Evolutionary conservation across 2,329 filamentous ascomycete species (phyloP), one percentile per base, ranked within the genome.

Genomic region (Torrubiella hemipterigena): DNA sequence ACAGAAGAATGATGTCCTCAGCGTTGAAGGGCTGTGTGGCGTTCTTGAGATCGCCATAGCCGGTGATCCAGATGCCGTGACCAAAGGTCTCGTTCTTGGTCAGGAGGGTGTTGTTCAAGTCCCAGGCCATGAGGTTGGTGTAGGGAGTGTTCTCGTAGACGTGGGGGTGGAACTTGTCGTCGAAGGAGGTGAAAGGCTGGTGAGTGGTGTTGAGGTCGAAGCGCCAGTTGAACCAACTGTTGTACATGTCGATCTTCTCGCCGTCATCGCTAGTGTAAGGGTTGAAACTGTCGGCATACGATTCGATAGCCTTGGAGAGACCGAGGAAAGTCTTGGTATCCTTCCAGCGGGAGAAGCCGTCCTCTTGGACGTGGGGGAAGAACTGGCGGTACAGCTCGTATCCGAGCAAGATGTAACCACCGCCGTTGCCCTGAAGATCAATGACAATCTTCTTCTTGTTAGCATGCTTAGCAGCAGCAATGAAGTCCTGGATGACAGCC

Each of bases 361-460:
- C 28, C 2, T 42, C 16, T 4, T 38, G 34, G 2, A 38, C 36
- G 17, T 37, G 25, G n/a, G 53, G 53, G 30, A 55, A 56, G 7
- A 57, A 45, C 17, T 59, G 46, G 7, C 52, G 51, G 44, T 76
- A 76, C 1, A 65, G 42, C 26, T 67, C 61, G 27, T 58, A 59
- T 2, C 61, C 65, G 7, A 61, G 55, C 7, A 55, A 42, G 11
- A 71, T 45, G 27, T 51, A 50, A 2, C 77, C 77, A 23, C 77
- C 77, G 1, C 57, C 58, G 39, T 82, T 83, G 3, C 56, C 61
- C 4, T 68, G 63, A 6, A 81, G 45, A 39, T 82, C 78, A 36
- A 82, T 67, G 18, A 82, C 59, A 5, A 82, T 56, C 46, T 70
- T 75, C 3, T 57, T 69, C 46, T 74, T 75, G 3, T 61, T 58